phyloP scores from a whole-genome alignment of 2,329 filamentous ascomycete species.

The Fusarium haematococcum region DNA sequence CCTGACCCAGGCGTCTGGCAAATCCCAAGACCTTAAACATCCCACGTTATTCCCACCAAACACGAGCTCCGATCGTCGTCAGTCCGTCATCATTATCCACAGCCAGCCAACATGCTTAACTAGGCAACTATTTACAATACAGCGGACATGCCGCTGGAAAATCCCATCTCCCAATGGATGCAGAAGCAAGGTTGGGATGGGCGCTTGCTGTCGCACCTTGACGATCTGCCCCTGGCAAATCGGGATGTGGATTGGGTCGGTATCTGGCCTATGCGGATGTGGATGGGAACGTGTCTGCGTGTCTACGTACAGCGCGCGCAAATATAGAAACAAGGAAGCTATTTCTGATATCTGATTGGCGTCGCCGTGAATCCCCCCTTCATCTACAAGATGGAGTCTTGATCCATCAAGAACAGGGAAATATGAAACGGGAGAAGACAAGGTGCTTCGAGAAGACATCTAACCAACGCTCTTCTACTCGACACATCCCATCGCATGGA shows the following conservation, averaged over 20 bases:
- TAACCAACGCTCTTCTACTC: background rate
- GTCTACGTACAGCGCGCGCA: background rate
- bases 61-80: conserved; percentile 12
- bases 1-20: background rate
- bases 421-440: conserved; percentile 26
- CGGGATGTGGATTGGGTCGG: conserved; percentile 5
- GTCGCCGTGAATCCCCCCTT: conserved; percentile 4
- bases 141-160: conserved; percentile 8
- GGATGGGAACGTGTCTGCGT: conserved; percentile 14
- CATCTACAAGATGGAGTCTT: background rate
- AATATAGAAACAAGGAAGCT: conserved; percentile 1
- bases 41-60: conserved; percentile 16
- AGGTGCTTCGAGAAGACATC: conserved; percentile 1
- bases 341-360: background rate
- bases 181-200: background rate
- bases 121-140: background rate
- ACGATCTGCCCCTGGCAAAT: conserved; percentile 9
- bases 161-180: background rate
- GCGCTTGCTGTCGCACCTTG: conserved; percentile 10
- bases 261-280: background rate
- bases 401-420: conserved; percentile 4
- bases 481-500: background rate
- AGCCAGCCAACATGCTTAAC: conserved; percentile 11
- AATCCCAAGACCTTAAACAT: background rate
- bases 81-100: conserved; percentile 34